Percentiles rank a stretch among this genome's conserved stretches.
Conservation (phyloP, 2,329 filamentous ascomycete species). For the Samsoniella hepiali region DNA sequence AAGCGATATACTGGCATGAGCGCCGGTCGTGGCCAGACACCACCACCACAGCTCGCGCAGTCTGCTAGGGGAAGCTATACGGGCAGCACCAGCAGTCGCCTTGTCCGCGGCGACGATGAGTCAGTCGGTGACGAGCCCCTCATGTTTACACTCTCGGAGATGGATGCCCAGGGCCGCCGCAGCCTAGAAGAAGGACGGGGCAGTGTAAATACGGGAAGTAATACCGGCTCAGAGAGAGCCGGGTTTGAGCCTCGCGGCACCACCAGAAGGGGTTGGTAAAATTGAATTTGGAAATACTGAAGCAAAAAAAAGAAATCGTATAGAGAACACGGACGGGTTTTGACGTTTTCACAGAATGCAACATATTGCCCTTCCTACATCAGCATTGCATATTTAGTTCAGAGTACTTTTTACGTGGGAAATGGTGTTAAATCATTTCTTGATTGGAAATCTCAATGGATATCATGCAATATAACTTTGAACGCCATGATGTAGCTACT, state of each 20-base stretch:
- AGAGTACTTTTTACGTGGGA: neutral
- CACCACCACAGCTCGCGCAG: slow-evolving; percentile 32
- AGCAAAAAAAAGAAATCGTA: slow-evolving; percentile 2
- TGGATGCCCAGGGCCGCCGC: slow-evolving; percentile 56
- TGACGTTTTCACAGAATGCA: slow-evolving; percentile 1
- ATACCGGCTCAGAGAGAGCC: slow-evolving; percentile 39
- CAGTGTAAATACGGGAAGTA: slow-evolving; percentile 27
- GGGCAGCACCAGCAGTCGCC: slow-evolving; percentile 39
- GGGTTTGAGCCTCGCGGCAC: slow-evolving; percentile 39
- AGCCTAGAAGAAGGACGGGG: slow-evolving; percentile 55
- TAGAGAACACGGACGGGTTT: neutral
- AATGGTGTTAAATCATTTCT: neutral
- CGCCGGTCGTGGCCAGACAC: slow-evolving; percentile 36
- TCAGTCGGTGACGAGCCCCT: slow-evolving; percentile 65
- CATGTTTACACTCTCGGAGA: slow-evolving; percentile 71
- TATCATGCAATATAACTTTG: neutral
- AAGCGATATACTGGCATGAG: slow-evolving; percentile 46
- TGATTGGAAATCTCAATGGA: neutral
- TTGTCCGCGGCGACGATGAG: slow-evolving; percentile 42
- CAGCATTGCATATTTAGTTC: neutral
- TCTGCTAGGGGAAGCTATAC: slow-evolving; percentile 46
- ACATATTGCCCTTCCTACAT: neutral
- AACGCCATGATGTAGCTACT: neutral
- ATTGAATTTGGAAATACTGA: slow-evolving; percentile 2
- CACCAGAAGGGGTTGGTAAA: slow-evolving; percentile 37